These are phyloP conservation scores for Eragrostis nindensis DNA, from an alignment of 176 grass and related monocot genomes.

Conservation along the genomic window DNA sequence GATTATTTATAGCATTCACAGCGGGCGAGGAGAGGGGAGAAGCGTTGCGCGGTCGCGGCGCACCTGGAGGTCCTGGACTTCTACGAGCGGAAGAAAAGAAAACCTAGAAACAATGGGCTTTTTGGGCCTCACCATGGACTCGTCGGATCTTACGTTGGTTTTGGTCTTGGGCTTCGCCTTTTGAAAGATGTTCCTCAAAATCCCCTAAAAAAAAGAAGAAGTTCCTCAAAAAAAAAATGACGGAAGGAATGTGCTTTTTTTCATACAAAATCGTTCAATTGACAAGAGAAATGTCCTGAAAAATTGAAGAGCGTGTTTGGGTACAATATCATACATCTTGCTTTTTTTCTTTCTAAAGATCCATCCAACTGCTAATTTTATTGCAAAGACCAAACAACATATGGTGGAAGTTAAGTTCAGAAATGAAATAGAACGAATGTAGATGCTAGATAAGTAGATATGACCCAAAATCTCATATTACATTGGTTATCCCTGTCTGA, in stretches of 20 bases:
- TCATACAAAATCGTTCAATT: no score
- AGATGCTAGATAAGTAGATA: no score
- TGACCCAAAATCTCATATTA: not conserved
- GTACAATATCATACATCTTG: no score
- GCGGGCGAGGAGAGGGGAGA: not conserved
- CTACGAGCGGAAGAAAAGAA: not conserved
- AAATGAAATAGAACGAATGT: not conserved
- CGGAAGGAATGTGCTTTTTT: not conserved
- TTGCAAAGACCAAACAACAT: not conserved
- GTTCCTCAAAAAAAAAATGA: no score
- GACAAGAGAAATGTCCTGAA: no score
- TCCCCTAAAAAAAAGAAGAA: no score
- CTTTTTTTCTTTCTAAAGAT: not conserved
- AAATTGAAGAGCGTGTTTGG: no score
- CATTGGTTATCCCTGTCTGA: no score
- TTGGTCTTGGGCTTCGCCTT: not conserved
- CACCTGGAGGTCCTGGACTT: no score
- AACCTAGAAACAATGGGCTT: not conserved
- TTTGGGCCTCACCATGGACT: not conserved
- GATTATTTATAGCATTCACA: not conserved
- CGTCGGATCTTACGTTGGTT: no score
- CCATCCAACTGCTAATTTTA: not conserved
- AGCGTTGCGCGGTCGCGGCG: no score
- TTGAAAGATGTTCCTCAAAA: no score
- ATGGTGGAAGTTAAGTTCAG: not conserved